These are phyloP conservation scores for Pestalotiopsis sp. DNA, from an alignment of 2,329 filamentous ascomycete species.

Conservation along the genomic window DNA sequence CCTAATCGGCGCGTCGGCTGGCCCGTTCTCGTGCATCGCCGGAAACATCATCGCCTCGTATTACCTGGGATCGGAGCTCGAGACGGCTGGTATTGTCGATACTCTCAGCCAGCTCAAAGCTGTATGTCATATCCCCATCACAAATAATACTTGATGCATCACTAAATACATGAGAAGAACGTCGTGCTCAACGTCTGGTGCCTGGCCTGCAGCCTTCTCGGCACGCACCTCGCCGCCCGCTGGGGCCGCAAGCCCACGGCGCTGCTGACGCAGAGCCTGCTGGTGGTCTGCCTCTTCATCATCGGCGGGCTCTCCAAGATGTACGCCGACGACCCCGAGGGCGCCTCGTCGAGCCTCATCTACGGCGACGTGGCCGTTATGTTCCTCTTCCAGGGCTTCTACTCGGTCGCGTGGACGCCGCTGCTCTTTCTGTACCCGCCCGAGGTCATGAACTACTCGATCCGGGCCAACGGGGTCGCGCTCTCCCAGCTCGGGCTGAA, in stretches of 20 bases:
- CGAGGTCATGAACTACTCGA: conserved; percentile 51
- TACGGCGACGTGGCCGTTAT: conserved; percentile 40
- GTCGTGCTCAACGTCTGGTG: conserved; percentile 56
- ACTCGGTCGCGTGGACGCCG: conserved; percentile 53
- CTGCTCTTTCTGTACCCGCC: conserved; percentile 50
- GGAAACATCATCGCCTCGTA: conserved; percentile 44
- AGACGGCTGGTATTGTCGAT: conserved; percentile 43
- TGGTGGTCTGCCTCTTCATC: conserved; percentile 50
- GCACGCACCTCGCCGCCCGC: conserved; percentile 42
- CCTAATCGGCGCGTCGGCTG: conserved; percentile 39
- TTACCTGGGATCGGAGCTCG: conserved; percentile 41
- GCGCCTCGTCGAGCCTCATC: conserved; percentile 27
- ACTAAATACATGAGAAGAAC: conserved; percentile 33
- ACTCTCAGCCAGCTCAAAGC: conserved; percentile 38
- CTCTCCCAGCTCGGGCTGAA: conserved; percentile 35
- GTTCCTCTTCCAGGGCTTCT: conserved; percentile 55
- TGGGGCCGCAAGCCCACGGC: conserved; percentile 49
- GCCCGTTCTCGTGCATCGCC: conserved; percentile 35
- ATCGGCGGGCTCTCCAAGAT: conserved; percentile 52
- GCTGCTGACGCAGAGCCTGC: conserved; percentile 37
- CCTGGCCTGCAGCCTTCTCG: conserved; percentile 41
- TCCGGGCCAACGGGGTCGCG: conserved; percentile 49
- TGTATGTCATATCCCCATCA: conserved; percentile 18
- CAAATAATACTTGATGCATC: background rate
- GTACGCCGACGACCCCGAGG: conserved; percentile 31